Evolutionary conservation across 2,329 filamentous ascomycete genomes (phyloP).

Genomic region (Juglanconis sp.): DNA sequence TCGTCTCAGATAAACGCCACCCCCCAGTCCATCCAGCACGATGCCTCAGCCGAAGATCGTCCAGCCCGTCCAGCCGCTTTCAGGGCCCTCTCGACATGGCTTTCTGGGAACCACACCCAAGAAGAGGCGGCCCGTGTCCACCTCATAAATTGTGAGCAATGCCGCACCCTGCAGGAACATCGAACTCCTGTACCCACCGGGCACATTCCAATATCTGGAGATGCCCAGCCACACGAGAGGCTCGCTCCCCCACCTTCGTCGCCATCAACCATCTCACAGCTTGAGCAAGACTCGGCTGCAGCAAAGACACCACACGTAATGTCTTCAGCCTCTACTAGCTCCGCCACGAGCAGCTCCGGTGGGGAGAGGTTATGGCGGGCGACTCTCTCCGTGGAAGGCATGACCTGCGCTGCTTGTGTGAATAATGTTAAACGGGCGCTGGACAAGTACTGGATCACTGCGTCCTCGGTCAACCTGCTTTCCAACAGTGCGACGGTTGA

Average conservation of each 20-base stretch:
- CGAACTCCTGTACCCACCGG: neutral
- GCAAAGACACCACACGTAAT: conserved; percentile 1
- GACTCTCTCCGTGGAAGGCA: conserved; percentile 62
- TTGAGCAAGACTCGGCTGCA: neutral
- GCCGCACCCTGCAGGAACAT: conserved; percentile 25
- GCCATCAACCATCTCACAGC: neutral
- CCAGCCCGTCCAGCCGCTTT: conserved; percentile 14
- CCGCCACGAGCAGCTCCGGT: conserved; percentile 25
- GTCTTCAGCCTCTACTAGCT: conserved; percentile 34
- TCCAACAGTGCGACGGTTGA: conserved; percentile 64
- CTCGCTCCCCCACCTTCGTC: neutral
- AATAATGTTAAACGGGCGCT: conserved; percentile 61
- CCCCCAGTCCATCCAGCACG: conserved; percentile 15
- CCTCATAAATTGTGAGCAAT: conserved; percentile 42
- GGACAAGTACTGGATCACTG: conserved; percentile 54
- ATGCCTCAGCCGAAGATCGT: neutral
- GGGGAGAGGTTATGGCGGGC: conserved; percentile 43
- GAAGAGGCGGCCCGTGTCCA: conserved; percentile 30
- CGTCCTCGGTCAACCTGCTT: conserved; percentile 61
- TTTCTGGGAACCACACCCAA: conserved; percentile 17
- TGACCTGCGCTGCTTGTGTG: conserved; percentile 70
- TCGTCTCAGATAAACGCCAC: conserved; percentile 19
- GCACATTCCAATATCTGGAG: conserved; percentile 4
- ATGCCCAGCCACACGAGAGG: neutral
- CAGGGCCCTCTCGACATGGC: conserved; percentile 26